phyloP scores from a whole-genome alignment of 2,329 filamentous ascomycete species.

The Coniochaeta prunicola region DNA sequence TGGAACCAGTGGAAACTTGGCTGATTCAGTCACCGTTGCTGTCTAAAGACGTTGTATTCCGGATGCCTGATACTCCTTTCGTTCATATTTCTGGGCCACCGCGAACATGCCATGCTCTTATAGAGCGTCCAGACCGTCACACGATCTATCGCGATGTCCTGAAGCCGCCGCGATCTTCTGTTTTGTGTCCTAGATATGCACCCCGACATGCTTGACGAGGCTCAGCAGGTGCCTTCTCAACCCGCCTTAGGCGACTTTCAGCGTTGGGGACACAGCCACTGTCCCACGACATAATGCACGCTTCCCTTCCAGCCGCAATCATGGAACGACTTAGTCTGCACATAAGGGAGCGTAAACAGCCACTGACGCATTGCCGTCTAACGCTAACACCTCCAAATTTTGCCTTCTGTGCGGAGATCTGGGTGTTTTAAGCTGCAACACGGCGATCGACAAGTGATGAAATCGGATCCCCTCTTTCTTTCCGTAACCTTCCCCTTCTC shows the following conservation, averaged over 20 bases:
- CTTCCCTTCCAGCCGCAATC: neutral
- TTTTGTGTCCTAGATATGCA: neutral
- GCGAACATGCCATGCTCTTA: neutral
- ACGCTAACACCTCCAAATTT: neutral
- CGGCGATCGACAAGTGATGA: neutral
- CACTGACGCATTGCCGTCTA: neutral
- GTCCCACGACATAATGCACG: neutral
- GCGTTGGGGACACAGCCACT: neutral
- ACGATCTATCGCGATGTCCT: neutral
- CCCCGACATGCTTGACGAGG: neutral
- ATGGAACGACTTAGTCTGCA: neutral
- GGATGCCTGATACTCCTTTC: neutral
- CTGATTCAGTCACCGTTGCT: neutral
- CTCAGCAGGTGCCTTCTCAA: neutral
- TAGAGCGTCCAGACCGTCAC: neutral
- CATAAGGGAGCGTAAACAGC: neutral
- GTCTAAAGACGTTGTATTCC: neutral
- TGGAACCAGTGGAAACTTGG: neutral
- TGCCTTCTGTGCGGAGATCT: neutral
- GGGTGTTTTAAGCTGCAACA: neutral
- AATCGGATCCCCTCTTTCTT: neutral
- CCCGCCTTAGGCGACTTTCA: neutral
- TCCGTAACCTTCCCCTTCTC: neutral
- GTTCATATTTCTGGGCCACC: neutral
- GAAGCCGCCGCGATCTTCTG: neutral